Evolutionary conservation across 805 yeast genomes (phyloP).

Genomic region (Metschnikowia chrysomelidarum): DNA sequence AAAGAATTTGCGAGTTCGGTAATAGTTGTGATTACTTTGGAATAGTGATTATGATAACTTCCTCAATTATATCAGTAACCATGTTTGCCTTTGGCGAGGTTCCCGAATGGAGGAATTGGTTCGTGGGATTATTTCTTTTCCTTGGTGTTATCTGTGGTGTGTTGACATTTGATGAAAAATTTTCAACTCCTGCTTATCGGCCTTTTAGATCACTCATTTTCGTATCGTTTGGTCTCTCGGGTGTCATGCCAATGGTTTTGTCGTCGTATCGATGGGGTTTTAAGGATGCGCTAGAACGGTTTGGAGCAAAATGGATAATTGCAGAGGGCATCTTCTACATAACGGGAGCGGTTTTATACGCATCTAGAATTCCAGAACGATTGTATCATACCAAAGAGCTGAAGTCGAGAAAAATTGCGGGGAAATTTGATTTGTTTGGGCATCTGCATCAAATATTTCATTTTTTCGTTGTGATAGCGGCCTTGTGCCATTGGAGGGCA

Average conservation of each 20-base stretch:
- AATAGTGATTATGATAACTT: conserved; percentile 63
- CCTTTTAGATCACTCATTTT: conserved; percentile 77
- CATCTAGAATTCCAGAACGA: conserved; percentile 75
- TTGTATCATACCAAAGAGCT: conserved; percentile 29
- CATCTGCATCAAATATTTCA: conserved; percentile 88
- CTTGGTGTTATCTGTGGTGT: conserved; percentile 63
- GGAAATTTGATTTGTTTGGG: conserved; percentile 62
- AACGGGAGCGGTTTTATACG: conserved; percentile 76
- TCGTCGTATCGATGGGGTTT: conserved; percentile 53
- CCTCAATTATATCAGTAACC: conserved; percentile 27
- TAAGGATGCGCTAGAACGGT: conserved; percentile 45
- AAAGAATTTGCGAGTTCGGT: conserved; percentile 50
- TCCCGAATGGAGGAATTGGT: conserved; percentile 33
- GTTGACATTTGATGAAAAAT: conserved; percentile 62
- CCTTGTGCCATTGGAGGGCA: conserved; percentile 69
- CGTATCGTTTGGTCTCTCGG: conserved; percentile 76
- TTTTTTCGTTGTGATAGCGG: conserved; percentile 71
- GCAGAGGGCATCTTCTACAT: conserved; percentile 75
- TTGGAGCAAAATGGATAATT: conserved; percentile 60
- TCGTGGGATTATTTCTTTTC: conserved; percentile 44
- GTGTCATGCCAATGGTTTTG: conserved; percentile 62
- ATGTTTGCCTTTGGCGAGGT: conserved; percentile 46
- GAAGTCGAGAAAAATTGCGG: conserved; percentile 18
- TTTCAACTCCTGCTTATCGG: conserved; percentile 70
- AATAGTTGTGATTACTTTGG: conserved; percentile 77